phyloP scores from a whole-genome alignment of 345 rosid genomes.

The Corchorus olitorius region DNA sequence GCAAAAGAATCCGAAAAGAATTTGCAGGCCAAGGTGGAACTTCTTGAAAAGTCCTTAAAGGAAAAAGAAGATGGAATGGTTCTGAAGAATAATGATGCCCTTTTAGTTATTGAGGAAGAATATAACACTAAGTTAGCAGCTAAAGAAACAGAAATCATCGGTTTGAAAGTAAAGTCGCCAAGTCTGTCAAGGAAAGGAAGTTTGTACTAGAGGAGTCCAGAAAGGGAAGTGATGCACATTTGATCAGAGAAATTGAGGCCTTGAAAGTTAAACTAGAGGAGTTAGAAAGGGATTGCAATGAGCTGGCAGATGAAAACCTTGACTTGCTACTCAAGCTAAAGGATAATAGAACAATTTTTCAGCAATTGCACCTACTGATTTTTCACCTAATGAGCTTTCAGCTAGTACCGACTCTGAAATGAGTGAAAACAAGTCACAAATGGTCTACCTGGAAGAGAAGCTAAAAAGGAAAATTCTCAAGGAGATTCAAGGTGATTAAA shows the following conservation, averaged over 20 bases:
- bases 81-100: conserved; percentile 6
- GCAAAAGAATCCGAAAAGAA: too few species aligned
- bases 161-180: conserved; percentile 38
- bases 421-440: conserved; percentile 23
- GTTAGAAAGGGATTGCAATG: conserved; percentile 58
- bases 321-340: conserved; percentile 47
- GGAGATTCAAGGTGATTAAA: conserved; percentile 34
- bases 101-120: conserved; percentile 26
- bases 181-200: conserved; percentile 20
- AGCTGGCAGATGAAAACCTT: conserved; percentile 68
- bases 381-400: conserved; percentile 16
- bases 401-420: conserved; percentile 14
- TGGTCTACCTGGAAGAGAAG: conserved; percentile 36
- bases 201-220: conserved; percentile 19
- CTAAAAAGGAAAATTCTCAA: conserved; percentile 28
- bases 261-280: conserved; percentile 51
- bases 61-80: conserved; percentile 14
- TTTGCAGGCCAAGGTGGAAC: conserved; percentile 36
- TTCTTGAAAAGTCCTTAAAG: conserved; percentile 38
- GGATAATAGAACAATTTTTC: conserved; percentile 30
- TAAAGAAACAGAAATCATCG: conserved; percentile 40
- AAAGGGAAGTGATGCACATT: conserved; percentile 15
- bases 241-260: conserved; percentile 40
- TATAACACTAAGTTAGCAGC: conserved; percentile 32
- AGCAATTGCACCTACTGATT: conserved; percentile 8